Percentiles rank a stretch among this genome's conserved stretches.
These are phyloP conservation scores for Kazachstania bromeliacearum DNA, from an alignment of 805 yeast species.

Conservation along the genomic window DNA sequence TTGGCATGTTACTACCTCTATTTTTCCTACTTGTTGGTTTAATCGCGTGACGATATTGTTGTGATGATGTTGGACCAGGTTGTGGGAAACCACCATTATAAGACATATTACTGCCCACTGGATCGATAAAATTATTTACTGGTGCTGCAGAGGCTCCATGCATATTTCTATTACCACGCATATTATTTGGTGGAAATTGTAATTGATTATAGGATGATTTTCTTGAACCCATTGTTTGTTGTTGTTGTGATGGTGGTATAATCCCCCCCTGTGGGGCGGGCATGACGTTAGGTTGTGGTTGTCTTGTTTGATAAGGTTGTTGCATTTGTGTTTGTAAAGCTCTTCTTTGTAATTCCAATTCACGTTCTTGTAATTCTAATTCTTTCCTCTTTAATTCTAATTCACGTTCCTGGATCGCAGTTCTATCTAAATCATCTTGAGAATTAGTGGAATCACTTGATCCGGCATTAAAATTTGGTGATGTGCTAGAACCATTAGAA, in stretches of 20 bases:
- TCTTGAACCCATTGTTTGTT: slow-evolving; percentile 5
- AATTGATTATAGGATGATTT: slow-evolving; percentile 16
- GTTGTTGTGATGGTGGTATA: slow-evolving; percentile 6
- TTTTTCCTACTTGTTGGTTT: slow-evolving; percentile 31
- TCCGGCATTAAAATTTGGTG: slow-evolving; percentile 7
- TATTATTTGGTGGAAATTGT: slow-evolving; percentile 9
- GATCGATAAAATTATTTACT: slow-evolving; percentile 17
- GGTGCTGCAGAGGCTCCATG: slow-evolving; percentile 18
- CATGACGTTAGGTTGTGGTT: background rate
- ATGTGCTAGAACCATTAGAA: slow-evolving; percentile 3
- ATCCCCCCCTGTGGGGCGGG: too few relatives aligned
- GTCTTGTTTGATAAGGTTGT: slow-evolving; percentile 8
- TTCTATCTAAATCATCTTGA: slow-evolving; percentile 9
- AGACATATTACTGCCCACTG: slow-evolving; percentile 6
- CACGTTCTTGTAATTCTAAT: slow-evolving; percentile 29
- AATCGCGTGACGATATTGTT: slow-evolving; percentile 16
- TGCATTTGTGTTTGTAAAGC: slow-evolving; percentile 18
- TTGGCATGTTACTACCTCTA: slow-evolving; percentile 27
- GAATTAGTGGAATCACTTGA: slow-evolving; percentile 12
- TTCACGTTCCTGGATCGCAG: slow-evolving; percentile 22
- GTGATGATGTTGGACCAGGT: slow-evolving; percentile 2
- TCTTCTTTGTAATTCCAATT: slow-evolving; percentile 24
- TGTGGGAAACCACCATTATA: slow-evolving; percentile 2
- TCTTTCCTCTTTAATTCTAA: slow-evolving; percentile 28
- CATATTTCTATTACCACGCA: slow-evolving; percentile 20